Base-by-base conservation (phyloP, 495 filamentous ascomycete species). In the Penicillium verhagenii region DNA sequence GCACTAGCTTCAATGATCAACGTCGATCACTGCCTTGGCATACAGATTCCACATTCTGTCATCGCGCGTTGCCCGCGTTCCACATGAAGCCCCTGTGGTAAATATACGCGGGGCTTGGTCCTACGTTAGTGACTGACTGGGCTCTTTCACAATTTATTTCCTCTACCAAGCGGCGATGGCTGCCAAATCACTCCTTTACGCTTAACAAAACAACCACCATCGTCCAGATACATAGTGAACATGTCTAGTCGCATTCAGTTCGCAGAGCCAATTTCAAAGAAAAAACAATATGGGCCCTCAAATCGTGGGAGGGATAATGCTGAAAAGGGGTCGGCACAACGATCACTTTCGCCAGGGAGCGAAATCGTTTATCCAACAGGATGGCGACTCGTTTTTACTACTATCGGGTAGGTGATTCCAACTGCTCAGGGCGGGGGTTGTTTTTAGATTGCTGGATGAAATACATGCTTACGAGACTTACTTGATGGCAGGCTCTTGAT, bases 401-500 rank as follows among this genome's bases (percentile, higher is more conserved):
- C 65, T 28, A 65, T 65, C 48, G 73, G 71, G 74, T 78, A 68
- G 49, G 51, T 39, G 11, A 25, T 19, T n/a, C n/a, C n/a, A n/a
- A n/a, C n/a, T 16, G 11, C 14, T 20, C 47, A 19, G 18, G 25
- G 26, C 8, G 26, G 44, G n/a, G 11, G 6, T 23, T 23, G 6
- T 21, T 31, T 19, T 8, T 24, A 19, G 37, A 14, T 1, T 50
- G 16, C 19, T 43, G 11, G 13, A 26, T 6, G 10, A 45, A 1
- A 26, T 2, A 8, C 28, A 3, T 14, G 21, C 49, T 60, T 11
- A 54, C 25, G 21, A 9, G 45, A 39, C 8, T 46, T 33, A 28
- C 38, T 37, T 28, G n/a, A n/a, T 45, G 23, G 23, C 20, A 86
- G 82, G 28, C 71, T 86, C 35, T 68, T 79, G 26, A 58, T 81